Conservation (phyloP, 495 filamentous ascomycete genomes). For the Tuber calosporum region DNA sequence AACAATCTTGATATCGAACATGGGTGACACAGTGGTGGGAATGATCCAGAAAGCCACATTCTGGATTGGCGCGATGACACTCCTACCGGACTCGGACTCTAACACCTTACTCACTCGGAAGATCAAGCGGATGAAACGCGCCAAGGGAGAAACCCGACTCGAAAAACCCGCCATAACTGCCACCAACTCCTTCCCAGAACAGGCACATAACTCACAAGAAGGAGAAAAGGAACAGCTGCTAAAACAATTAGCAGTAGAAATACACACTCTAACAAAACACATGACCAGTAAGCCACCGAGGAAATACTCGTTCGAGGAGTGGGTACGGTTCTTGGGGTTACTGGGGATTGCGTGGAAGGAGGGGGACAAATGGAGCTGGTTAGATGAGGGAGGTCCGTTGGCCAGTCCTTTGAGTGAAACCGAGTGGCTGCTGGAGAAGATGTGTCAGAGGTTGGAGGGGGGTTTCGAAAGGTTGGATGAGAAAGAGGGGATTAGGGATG, state of each 20-base stretch:
- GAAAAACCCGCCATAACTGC: background rate
- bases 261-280: slow-evolving; percentile 60
- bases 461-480: slow-evolving; percentile 20
- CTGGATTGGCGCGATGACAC: slow-evolving; percentile 63
- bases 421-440: slow-evolving; percentile 69
- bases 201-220: slow-evolving; percentile 38
- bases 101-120: background rate
- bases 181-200: slow-evolving; percentile 28
- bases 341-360: slow-evolving; percentile 47
- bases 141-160: background rate
- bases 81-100: slow-evolving; percentile 54
- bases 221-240: slow-evolving; percentile 50
- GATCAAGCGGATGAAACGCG: background rate
- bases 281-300: slow-evolving; percentile 53
- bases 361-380: slow-evolving; percentile 62
- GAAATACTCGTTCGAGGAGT: slow-evolving; percentile 71
- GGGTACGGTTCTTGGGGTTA: slow-evolving; percentile 70
- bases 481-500: background rate
- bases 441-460: slow-evolving; percentile 52
- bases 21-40: slow-evolving; percentile 71
- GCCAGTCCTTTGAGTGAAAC: slow-evolving; percentile 66
- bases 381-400: slow-evolving; percentile 62
- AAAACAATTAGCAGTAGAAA: slow-evolving; percentile 59
- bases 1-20: slow-evolving; percentile 77
- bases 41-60: slow-evolving; percentile 61